Evolutionary conservation across 352 stramenopile species (phyloP), one percentile per base, ranked within the genome.

Genomic region (Globisporangium yorkense): DNA sequence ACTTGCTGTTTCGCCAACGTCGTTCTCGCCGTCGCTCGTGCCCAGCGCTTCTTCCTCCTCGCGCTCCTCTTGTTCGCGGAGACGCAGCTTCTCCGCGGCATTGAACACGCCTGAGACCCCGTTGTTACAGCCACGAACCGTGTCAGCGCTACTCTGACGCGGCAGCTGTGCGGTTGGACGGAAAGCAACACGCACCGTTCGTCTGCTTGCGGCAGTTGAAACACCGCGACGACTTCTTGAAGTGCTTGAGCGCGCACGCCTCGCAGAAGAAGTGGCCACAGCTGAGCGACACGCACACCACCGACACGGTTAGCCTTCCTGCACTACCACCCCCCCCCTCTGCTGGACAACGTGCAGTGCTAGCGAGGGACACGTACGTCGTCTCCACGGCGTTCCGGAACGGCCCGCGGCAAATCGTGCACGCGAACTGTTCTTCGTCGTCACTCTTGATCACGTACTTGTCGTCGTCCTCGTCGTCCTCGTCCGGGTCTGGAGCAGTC

Each of bases 211-310:
- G 77, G 71, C 96, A 99, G 61, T 98, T 94, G 62, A 95, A 96
- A 68, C 96, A 99, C 24, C 80, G 73, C 10, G 75, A 84, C 3
- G 75, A 84, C 55, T 93, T 96, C 50, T 81, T 85, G 54, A 87
- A 92, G 21, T 87, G 74, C 60, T 91, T 81, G 39, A 98, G 68
- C 29, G 97, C 93, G 56, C 96, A 99, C 21, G 74, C 54, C 66
- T 98, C 79, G 58, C 96, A 98, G 75, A 98, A 99, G 66, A 98
- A 99, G 69, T 99, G 97, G 0, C 82, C 81, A 52, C 97, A 99
- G 16, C 79, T 89, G 47, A 31, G 45, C 13, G 49, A 47, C 18
- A 33, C 43, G 18, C 16, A 51, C 1, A 43, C n/a, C 31, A 35
- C 8, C 31, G 31, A 7, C 24, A 27, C 24, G 24, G 24, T 27